Conservation (phyloP, 495 filamentous ascomycete species). For the Bathelium albidoporum region DNA sequence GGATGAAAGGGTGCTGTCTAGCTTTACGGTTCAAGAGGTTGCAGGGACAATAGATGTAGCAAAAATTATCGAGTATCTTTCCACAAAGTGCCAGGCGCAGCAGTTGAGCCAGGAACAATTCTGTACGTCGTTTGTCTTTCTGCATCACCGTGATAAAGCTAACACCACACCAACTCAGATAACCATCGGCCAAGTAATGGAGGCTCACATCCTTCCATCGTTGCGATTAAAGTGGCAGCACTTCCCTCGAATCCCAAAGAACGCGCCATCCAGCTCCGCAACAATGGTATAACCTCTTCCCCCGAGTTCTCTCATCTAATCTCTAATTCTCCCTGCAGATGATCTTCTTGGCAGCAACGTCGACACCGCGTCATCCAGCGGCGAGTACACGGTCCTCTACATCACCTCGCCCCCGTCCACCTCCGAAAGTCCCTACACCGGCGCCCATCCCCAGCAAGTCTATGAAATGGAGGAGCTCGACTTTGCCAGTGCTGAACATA, state of each 20-base stretch:
- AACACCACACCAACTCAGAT: too few relatives aligned
- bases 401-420: constrained; percentile 38
- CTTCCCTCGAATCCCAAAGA: constrained; percentile 31
- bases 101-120: background rate
- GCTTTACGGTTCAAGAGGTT: constrained; percentile 21
- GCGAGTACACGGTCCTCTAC: constrained; percentile 55
- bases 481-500: constrained; percentile 38
- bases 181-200: too few relatives aligned
- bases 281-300: constrained; percentile 32
- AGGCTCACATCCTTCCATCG: constrained; percentile 22
- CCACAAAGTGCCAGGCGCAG: background rate
- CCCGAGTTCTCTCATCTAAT: background rate
- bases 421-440: constrained; percentile 4
- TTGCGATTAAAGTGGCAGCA: constrained; percentile 44
- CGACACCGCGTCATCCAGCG: constrained; percentile 38
- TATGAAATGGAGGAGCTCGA: constrained; percentile 46
- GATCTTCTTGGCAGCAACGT: constrained; percentile 50
- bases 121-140: too few relatives aligned
- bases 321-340: constrained; percentile 34
- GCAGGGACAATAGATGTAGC: constrained; percentile 14
- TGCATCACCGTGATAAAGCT: too few relatives aligned
- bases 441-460: constrained; percentile 18
- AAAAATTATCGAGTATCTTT: background rate
- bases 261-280: constrained; percentile 35
- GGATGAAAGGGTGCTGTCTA: background rate